Evolutionary conservation across 2,329 filamentous ascomycete genomes (phyloP).

Genomic region (Helicocarpus griseus): DNA sequence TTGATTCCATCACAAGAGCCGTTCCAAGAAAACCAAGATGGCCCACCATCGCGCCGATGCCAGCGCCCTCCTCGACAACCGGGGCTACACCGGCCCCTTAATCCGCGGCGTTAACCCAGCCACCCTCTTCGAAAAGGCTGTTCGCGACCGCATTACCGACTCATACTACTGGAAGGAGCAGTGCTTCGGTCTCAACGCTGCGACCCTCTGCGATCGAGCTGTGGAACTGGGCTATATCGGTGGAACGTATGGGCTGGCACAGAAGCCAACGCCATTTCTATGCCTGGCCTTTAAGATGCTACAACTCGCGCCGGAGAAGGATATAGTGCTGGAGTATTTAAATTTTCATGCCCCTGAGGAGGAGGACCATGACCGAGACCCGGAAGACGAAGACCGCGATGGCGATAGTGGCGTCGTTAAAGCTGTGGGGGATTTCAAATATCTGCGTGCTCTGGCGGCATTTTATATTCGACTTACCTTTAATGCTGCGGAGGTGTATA

Average conservation of each 20-base stretch:
- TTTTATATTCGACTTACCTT: slow-evolving; percentile 92
- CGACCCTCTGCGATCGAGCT: slow-evolving; percentile 75
- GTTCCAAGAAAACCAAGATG: slow-evolving; percentile 22
- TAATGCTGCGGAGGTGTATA: slow-evolving; percentile 69
- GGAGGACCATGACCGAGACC: slow-evolving; percentile 22
- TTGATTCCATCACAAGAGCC: neutral
- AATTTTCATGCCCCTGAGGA: slow-evolving; percentile 69
- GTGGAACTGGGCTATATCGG: slow-evolving; percentile 76
- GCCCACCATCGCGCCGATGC: slow-evolving; percentile 66
- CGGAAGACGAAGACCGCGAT: slow-evolving; percentile 10
- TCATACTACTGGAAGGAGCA: slow-evolving; percentile 98
- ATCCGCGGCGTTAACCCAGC: slow-evolving; percentile 88
- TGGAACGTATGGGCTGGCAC: slow-evolving; percentile 73
- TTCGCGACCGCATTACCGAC: slow-evolving; percentile 89
- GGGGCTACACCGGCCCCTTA: slow-evolving; percentile 65
- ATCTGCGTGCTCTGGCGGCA: slow-evolving; percentile 76
- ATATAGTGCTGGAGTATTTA: slow-evolving; percentile 71
- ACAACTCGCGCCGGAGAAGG: slow-evolving; percentile 71
- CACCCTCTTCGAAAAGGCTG: slow-evolving; percentile 91
- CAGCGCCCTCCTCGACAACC: slow-evolving; percentile 70
- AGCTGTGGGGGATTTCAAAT: slow-evolving; percentile 49
- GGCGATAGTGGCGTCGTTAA: slow-evolving; percentile 23
- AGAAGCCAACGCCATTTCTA: slow-evolving; percentile 81
- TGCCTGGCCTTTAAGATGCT: slow-evolving; percentile 92
- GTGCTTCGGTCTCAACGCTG: slow-evolving; percentile 86